Evolutionary conservation across 2,329 filamentous ascomycete species (phyloP), one percentile per base, ranked within the genome.

Genomic region (Pseudocercospora eumusae): DNA sequence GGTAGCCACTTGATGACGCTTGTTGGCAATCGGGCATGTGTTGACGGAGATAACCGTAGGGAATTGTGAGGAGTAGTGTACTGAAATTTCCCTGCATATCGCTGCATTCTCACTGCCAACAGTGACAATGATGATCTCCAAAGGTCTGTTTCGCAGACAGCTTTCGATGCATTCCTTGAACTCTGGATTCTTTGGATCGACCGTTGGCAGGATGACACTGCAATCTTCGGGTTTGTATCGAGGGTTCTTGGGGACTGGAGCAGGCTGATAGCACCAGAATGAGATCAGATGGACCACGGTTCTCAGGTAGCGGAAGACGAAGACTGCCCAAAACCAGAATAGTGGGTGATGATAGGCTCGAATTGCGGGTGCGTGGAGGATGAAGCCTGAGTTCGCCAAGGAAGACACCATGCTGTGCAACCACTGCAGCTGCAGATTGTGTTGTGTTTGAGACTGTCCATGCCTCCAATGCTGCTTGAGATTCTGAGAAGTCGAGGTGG

Each of bases 121-220:
- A 8, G 52, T 59, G 25, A 59, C 61, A 27, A 63, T 63, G 7
- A 63, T 31, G 42, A 63, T 63, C 20, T 55, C 56, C 2, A 4
- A 13, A n/a, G 56, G 61, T 2, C 10, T 13, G 33, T 63, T 63
- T 2, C 8, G 10, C 2, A 63, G 21, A 23, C 57, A 55, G 6
- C 49, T 50, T 23, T 59, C 42, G 21, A 60, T 49, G n/a, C 56
- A 63, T 23, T 63, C 50, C n/a, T 20, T 50, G 42, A 59, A 63
- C 4, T 59, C 61, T 7, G n/a, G 23, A 36, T 63, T 63, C 33
- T 60, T 47, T 9, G 57, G 52, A 21, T 63, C 57, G 44, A 63
- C 57, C 27, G 61, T 63, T 8, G 61, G 61, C 7, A 63, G 57
- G 9, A 63, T 63, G 15, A 63, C 50, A 9, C 50, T 56, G 28